Evolutionary conservation across 176 grass and related monocot genomes (phyloP), one percentile per base, ranked within the genome.

Genomic region (Oryza meyeriana): DNA sequence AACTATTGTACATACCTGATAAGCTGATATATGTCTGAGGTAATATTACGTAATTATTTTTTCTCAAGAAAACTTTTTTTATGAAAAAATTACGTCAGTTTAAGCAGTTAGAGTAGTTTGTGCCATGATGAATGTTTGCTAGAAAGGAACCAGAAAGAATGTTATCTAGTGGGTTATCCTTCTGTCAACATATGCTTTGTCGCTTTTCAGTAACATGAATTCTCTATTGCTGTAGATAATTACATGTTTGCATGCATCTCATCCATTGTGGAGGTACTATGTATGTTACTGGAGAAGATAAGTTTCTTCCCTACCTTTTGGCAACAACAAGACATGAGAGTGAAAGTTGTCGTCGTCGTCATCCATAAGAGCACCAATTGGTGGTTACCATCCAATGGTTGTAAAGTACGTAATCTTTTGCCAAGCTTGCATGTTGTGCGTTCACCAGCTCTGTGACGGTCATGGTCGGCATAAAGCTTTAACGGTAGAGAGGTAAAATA

Each of bases 341-440:
- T 14, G 83, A 85, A 85, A 70, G 48, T 4, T 35, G 66, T 71
- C 83, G 34, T 14, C 74, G 33, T 14, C 7, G 14, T 78, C 74
- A 10, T 22, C 10, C 52, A 0, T 13, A 13, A 14, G 38, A 12
- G 12, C 73, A 71, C 64, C 65, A 17, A 34, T 55, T 6, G 8
- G 48, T 71, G 64, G 64, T 62, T 35, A 30, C 17, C 22, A 71
- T 48, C 74, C 27, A 47, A 62, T 62, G 66, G 50, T 6, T 42
- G 24, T 71, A 44, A 27, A 71, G 24, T 13, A 34, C 6, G 6
- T n/a, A 55, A 62, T 47, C 28, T 26, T 33, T 45, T 77, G 64
- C 24, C 27, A 27, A 8, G 9, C 29, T 35, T 77, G 42, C 64
- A 26, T 61, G 34, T 55, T 59, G 55, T 59, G n/a, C 24, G 20